phyloP scores from a whole-genome alignment of 306 rosid genomes.

The Fagus crenata region DNA sequence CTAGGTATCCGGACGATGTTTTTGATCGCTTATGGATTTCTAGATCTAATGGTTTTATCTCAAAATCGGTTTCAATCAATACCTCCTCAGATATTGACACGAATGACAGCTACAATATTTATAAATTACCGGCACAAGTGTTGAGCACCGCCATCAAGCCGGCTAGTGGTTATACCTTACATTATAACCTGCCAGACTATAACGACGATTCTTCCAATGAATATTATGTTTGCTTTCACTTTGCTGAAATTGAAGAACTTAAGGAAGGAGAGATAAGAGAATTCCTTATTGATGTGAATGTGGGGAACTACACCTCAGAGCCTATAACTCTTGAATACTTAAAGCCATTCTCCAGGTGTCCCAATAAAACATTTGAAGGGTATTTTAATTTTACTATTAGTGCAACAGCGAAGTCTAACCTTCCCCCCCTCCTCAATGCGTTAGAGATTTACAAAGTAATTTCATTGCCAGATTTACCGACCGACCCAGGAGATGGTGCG shows the following conservation, averaged over 20 bases:
- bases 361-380: background rate
- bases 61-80: no score
- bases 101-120: background rate
- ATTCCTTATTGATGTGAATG: conserved; percentile 17
- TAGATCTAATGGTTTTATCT: background rate
- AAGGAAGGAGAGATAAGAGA: conserved; percentile 15
- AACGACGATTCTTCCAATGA: background rate
- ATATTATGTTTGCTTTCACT: conserved; percentile 33
- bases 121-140: conserved; percentile 26
- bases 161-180: background rate
- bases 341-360: conserved; percentile 25
- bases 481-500: background rate
- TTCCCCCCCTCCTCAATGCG: conserved; percentile 17
- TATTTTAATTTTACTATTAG: background rate
- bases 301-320: background rate
- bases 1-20: background rate
- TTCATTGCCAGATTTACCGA: background rate
- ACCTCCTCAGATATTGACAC: background rate
- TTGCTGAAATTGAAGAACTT: conserved; percentile 25
- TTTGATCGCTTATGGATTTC: background rate
- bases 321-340: conserved; percentile 31
- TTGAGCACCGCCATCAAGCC: conserved; percentile 16
- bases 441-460: background rate
- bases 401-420: background rate
- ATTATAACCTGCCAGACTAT: accelerated